Evolutionary conservation across 371 early-diverging fungal genomes (phyloP), one percentile per base, ranked within the genome.

Genomic region (Zychaea mexicana): DNA sequence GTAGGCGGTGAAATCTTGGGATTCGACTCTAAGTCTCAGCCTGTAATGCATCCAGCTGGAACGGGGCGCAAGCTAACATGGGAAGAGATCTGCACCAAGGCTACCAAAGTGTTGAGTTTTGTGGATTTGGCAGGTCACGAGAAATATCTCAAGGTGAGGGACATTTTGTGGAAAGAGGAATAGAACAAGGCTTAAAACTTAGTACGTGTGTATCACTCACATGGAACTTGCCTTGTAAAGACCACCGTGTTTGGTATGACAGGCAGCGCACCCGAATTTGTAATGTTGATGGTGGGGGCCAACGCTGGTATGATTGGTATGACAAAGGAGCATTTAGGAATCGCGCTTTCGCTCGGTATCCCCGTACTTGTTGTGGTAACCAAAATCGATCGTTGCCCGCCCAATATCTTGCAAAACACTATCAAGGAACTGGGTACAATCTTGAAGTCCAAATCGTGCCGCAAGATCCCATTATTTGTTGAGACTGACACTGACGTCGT

Each of bases 211-310:
- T 49, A 24, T 49, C 24, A 49, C 49, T 49, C 24, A 49, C 13
- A 13, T 54, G 24, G 31, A 52, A 10, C 30, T 21, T 54, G 3
- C 56, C 15, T 39, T 42, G 13, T 42, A 7, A 42, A 83, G 76
- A 96, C 97, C 1, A 96, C 97, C 12, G 92, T 96, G 21, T 95
- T 92, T 78, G 96, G 96, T 15, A 88, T 96, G 92, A 93, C 94
- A 22, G 94, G 95, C 13, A 88, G 89, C 63, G 87, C 92, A 7
- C 96, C 96, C 22, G 95, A 96, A 64, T 94, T 90, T 79, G 92
- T 91, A 12, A 92, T 94, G 92, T 76, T 96, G 21, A 92, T 96
- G 92, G 90, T 95, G 24, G 96, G 93, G 13, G 89, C 94, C 1
- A 96, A 96, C 71, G 93, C 94, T 8, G 96, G 96, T 33, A 86